A percentile compares a stretch with the other conserved stretches of the same genome.
Conservation (phyloP, 805 yeast genomes). For the Wickerhamiella musiphila region DNA sequence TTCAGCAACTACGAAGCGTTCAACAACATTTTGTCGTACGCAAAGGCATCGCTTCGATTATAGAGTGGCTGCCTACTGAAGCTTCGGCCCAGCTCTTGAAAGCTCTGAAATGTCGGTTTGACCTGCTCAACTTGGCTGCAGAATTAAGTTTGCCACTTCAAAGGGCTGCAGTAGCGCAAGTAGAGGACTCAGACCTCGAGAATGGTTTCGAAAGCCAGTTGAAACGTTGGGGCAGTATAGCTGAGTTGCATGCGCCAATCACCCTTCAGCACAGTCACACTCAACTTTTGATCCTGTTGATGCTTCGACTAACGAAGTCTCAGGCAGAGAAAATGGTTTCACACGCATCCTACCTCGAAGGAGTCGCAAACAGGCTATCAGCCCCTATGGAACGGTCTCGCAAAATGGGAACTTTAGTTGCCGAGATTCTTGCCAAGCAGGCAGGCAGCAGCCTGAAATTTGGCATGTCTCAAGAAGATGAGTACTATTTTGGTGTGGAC, state of each 20-base stretch:
- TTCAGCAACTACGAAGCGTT: conserved; percentile 5
- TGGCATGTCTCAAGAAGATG: conserved; percentile 13
- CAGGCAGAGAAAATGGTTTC: conserved; percentile 21
- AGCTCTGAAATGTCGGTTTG: conserved; percentile 4
- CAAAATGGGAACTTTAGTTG: conserved; percentile 38
- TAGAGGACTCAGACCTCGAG: conserved; percentile 1
- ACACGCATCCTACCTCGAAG: conserved; percentile 27
- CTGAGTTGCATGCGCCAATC: conserved; percentile 26
- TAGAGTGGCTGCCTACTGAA: conserved; percentile 2
- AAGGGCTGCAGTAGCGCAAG: conserved; percentile 13
- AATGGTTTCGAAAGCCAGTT: conserved; percentile 8
- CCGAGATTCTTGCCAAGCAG: conserved; percentile 25
- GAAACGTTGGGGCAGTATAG: conserved; percentile 24
- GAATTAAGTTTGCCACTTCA: conserved; percentile 3
- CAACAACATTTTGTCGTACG: conserved; percentile 9
- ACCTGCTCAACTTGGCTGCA: conserved; percentile 5
- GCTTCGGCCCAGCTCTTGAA: conserved; percentile 10
- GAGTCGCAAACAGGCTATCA: conserved; percentile 38
- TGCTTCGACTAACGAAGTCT: conserved; percentile 12
- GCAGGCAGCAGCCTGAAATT: conserved; percentile 17
- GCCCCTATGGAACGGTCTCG: conserved; percentile 32
- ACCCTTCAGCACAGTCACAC: conserved; percentile 31
- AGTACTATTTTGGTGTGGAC: conserved; percentile 11
- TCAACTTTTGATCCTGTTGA: conserved; percentile 26
- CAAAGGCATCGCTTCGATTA: conserved; percentile 5